A percentile compares a stretch with the other conserved stretches of the same genome.
Conservation (phyloP, 441 rosid genomes). For the Adansonia madagascariensis region DNA sequence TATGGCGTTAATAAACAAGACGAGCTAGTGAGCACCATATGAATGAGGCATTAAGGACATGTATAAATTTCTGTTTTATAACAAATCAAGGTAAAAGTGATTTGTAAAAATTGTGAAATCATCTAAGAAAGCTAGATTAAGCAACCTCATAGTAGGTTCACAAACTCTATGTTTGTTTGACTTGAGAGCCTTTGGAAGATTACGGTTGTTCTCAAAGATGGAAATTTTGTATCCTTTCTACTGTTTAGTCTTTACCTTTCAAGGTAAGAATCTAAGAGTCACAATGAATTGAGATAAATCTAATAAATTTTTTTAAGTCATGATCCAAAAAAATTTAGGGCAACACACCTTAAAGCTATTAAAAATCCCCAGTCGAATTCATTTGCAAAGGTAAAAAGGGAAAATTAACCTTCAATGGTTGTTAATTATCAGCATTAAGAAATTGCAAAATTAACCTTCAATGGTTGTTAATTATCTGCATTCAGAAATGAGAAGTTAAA, state of each 20-base stretch:
- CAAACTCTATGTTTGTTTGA: background rate
- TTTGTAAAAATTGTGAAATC: background rate
- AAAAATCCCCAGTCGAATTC: background rate
- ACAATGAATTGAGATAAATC: background rate
- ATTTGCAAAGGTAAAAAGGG: background rate
- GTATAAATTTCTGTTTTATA: background rate
- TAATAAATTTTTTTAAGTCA: background rate
- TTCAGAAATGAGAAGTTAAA: background rate
- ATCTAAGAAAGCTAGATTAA: background rate
- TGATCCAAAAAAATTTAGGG: background rate
- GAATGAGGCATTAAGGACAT: background rate
- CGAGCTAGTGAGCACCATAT: background rate
- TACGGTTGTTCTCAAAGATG: background rate
- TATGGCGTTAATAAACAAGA: background rate
- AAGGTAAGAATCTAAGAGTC: background rate
- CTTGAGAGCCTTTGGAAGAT: background rate
- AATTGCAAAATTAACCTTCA: background rate
- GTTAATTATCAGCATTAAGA: background rate
- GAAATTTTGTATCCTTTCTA: background rate
- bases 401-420: background rate
- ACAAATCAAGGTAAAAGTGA: background rate
- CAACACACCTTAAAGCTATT: background rate
- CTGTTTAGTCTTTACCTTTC: background rate
- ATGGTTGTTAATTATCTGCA: too few species aligned
- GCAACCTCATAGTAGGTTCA: background rate